Conservation (phyloP, 306 rosid genomes). For the Neltuma alba region DNA sequence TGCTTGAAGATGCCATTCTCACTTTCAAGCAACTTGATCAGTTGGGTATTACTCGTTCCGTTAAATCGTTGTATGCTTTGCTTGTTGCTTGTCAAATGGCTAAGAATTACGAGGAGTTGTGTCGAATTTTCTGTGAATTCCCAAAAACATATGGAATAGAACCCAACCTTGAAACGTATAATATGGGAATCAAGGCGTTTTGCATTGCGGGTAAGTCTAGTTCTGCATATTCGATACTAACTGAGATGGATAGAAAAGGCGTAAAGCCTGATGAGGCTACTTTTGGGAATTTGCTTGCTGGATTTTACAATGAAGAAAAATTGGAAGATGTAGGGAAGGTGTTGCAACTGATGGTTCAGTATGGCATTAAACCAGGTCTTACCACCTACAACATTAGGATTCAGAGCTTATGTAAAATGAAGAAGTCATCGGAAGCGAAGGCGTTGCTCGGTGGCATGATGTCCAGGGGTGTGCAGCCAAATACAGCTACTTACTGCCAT, state of each 20-base stretch:
- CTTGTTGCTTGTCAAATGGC: conserved; percentile 59
- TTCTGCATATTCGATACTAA: conserved; percentile 59
- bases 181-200: conserved; percentile 57
- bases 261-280: conserved; percentile 56
- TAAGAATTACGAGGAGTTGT: conserved; percentile 58
- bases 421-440: conserved; percentile 63
- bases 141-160: conserved; percentile 57
- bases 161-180: conserved; percentile 67
- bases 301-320: conserved; percentile 69
- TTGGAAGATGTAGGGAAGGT: conserved; percentile 72
- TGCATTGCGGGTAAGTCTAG: conserved; percentile 58
- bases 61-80: conserved; percentile 63
- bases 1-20: conserved; percentile 60
- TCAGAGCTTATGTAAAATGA: conserved; percentile 71
- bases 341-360: conserved; percentile 57
- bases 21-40: conserved; percentile 52
- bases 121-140: conserved; percentile 61
- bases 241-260: conserved; percentile 68
- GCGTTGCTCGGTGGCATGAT: conserved; percentile 69
- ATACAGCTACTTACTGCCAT: conserved; percentile 49
- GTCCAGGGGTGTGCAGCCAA: conserved; percentile 59
- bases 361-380: conserved; percentile 41
- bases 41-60: conserved; percentile 48
- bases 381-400: conserved; percentile 69
- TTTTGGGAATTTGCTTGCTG: conserved; percentile 47